A percentile compares a stretch with the other conserved stretches of the same genome.
phyloP scores from a whole-genome alignment of 306 rosid species.

The Gastrolobium villosum region DNA sequence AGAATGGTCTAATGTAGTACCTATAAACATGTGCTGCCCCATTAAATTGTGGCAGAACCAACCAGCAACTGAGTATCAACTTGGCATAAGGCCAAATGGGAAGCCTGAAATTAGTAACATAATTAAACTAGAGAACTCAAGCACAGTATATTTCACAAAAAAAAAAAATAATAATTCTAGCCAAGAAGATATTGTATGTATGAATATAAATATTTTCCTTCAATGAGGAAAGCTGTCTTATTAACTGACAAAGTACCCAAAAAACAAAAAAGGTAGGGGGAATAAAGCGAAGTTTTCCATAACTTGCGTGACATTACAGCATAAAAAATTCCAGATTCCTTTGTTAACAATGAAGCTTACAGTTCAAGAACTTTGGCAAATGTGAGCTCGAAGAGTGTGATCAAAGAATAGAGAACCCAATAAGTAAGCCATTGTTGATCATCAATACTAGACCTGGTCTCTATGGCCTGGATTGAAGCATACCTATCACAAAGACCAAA shows the following conservation, averaged over 20 bases:
- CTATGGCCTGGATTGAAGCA: conserved; percentile 91
- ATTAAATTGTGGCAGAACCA: conserved; percentile 92
- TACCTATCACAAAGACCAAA: conserved; percentile 52
- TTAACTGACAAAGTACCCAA: too few relatives aligned
- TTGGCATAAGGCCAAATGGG: conserved; percentile 88
- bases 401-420: conserved; percentile 92
- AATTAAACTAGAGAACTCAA: background rate
- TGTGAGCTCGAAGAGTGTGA: conserved; percentile 92
- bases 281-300: background rate
- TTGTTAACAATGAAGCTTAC: conserved; percentile 49
- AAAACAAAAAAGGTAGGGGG: too few relatives aligned
- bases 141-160: background rate
- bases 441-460: conserved; percentile 75
- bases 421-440: conserved; percentile 98
- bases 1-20: conserved; percentile 77
- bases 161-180: background rate
- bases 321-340: background rate
- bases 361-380: conserved; percentile 83
- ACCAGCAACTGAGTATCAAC: conserved; percentile 83
- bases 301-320: background rate
- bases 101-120: conserved; percentile 61
- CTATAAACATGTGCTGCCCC: conserved; percentile 92
- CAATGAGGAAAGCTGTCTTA: too few relatives aligned
- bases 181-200: too few relatives aligned
- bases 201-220: too few relatives aligned